phyloP scores from a whole-genome alignment of 495 filamentous ascomycete genomes.

The Lepidopterella palustris region DNA sequence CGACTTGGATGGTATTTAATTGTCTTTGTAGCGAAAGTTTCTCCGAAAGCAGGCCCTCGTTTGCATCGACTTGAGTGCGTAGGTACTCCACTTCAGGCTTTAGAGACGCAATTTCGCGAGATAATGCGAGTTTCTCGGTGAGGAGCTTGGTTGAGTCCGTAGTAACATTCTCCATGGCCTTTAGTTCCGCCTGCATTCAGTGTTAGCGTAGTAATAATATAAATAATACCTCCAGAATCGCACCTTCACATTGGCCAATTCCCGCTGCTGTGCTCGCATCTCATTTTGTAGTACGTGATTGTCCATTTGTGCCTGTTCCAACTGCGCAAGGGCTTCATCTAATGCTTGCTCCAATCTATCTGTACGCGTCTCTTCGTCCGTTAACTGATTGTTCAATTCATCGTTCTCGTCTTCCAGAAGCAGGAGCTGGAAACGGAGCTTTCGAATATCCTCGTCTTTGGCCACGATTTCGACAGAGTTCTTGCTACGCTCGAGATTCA shows the following conservation, averaged over 20 bases:
- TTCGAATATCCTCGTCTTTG: conserved; percentile 62
- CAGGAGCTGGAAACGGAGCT: conserved; percentile 57
- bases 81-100: conserved; percentile 76
- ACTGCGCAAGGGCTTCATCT: conserved; percentile 50
- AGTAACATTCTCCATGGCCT: conserved; percentile 53
- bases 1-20: conserved; percentile 65
- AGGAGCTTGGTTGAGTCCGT: conserved; percentile 63
- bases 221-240: conserved; percentile 1
- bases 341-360: conserved; percentile 44
- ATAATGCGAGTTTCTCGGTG: conserved; percentile 67
- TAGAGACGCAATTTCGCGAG: conserved; percentile 61
- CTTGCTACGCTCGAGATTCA: conserved; percentile 55
- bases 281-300: conserved; percentile 50
- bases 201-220: conserved; percentile 10
- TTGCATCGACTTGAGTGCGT: conserved; percentile 57
- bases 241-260: conserved; percentile 65
- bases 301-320: conserved; percentile 52
- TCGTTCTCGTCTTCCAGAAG: conserved; percentile 68
- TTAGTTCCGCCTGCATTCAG: conserved; percentile 56
- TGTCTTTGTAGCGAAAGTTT: conserved; percentile 71
- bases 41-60: conserved; percentile 61
- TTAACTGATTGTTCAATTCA: conserved; percentile 53
- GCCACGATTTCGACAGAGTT: conserved; percentile 53
- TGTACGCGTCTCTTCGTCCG: conserved; percentile 47
- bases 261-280: conserved; percentile 51